Percentiles rank a stretch among this genome's conserved stretches.
These are phyloP conservation scores for Cytospora chrysosperma DNA, from an alignment of 2,329 filamentous ascomycete species.

Conservation along the genomic window DNA sequence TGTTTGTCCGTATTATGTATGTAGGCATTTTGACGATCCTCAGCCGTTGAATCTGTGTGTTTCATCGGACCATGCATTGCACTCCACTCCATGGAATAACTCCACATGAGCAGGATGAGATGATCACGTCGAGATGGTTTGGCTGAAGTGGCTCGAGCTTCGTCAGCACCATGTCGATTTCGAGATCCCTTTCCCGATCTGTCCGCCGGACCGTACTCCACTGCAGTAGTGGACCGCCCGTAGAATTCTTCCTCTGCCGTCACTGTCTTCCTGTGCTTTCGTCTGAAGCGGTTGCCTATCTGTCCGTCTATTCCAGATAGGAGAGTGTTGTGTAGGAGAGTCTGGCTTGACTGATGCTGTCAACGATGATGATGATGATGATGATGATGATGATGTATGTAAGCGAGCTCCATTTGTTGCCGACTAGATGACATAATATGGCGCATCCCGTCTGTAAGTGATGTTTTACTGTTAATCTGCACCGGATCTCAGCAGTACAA, in stretches of 20 bases:
- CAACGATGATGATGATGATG: too few relatives aligned
- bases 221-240: too few relatives aligned
- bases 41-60: not conserved
- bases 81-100: not conserved
- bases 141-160: not conserved
- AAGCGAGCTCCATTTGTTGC: not conserved
- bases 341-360: too few relatives aligned
- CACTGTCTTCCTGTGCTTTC: too few relatives aligned
- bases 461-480: not conserved
- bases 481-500: not conserved
- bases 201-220: not conserved
- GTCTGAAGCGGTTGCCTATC: not conserved
- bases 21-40: too few relatives aligned
- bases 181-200: not conserved
- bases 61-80: not conserved
- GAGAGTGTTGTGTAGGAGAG: too few relatives aligned
- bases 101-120: not conserved
- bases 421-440: not conserved
- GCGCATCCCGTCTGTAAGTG: not conserved
- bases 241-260: not conserved
- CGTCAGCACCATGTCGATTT: not conserved
- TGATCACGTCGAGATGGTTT: not conserved
- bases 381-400: too few relatives aligned
- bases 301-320: too few relatives aligned
- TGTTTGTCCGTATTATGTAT: not conserved